Conservation (phyloP, 768 basidiomycete species). For the Mycena albidolilacea region DNA sequence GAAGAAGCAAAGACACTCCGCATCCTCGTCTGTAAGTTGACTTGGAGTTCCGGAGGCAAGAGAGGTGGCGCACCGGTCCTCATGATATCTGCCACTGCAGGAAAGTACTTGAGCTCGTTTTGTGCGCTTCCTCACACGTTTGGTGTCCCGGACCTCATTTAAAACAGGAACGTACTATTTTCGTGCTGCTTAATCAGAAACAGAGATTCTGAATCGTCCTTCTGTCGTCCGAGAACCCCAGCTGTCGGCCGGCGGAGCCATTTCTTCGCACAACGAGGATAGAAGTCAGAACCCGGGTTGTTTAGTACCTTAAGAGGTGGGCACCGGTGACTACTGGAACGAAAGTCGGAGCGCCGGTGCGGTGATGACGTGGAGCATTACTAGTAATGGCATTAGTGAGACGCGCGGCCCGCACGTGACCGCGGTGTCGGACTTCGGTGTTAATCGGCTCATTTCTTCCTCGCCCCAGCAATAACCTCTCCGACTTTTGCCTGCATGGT, state of each 20-base stretch:
- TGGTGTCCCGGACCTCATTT: neutral
- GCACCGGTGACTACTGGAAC: too few species aligned
- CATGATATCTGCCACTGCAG: constrained; percentile 5
- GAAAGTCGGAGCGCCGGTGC: too few species aligned
- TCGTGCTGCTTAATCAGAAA: constrained; percentile 10
- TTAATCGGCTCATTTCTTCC: too few species aligned
- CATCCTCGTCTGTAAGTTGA: too few species aligned
- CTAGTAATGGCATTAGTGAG: too few species aligned
- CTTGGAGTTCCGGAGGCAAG: too few species aligned
- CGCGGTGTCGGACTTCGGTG: too few species aligned
- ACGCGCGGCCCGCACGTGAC: too few species aligned
- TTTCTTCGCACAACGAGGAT: constrained; percentile 13
- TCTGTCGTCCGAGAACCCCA: constrained; percentile 22
- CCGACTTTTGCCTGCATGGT: too few species aligned
- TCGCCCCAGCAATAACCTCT: too few species aligned
- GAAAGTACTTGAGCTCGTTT: constrained; percentile 15
- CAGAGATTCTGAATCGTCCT: constrained; percentile 10
- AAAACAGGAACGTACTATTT: constrained; percentile 2
- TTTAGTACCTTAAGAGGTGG: neutral
- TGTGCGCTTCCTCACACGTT: constrained; percentile 21
- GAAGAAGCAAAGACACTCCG: too few species aligned
- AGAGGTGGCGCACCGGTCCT: constrained; percentile 12
- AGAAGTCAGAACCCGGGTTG: constrained; percentile 13
- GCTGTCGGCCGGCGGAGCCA: neutral
- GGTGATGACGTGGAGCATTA: too few species aligned